Conservation (phyloP, 345 rosid species). For the Moricandia moricandioides region DNA sequence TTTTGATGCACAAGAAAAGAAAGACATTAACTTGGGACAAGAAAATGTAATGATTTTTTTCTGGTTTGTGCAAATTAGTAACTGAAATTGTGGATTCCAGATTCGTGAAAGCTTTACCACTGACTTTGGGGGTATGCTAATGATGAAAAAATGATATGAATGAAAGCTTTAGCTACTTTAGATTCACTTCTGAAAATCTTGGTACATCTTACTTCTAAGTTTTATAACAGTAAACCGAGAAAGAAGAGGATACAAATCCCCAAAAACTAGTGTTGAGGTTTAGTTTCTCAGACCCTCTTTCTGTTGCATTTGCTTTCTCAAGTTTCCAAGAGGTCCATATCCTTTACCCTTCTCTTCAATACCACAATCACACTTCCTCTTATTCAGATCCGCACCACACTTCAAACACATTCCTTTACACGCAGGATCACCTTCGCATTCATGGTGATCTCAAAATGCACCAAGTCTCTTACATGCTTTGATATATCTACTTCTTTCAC, state of each 20-base stretch:
- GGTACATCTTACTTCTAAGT: slow-evolving; percentile 9
- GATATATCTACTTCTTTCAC: too few species aligned
- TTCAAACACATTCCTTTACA: slow-evolving; percentile 78
- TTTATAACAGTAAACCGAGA: not conserved
- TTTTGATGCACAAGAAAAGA: not conserved
- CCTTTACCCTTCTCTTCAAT: slow-evolving; percentile 45
- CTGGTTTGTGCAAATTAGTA: not conserved
- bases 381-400: slow-evolving; percentile 76
- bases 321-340: slow-evolving; percentile 62
- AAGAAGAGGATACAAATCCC: not conserved
- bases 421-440: slow-evolving; percentile 56
- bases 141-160: too few species aligned
- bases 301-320: slow-evolving; percentile 58
- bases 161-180: not conserved
- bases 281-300: slow-evolving; percentile 31
- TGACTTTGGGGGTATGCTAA: too few species aligned
- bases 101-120: too few species aligned
- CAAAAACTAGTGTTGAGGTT: not conserved
- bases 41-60: not conserved
- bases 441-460: slow-evolving; percentile 74
- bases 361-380: slow-evolving; percentile 55
- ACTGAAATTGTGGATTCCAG: too few species aligned
- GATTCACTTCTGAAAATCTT: not conserved
- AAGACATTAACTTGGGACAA: too few species aligned
- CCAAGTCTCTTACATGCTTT: slow-evolving; percentile 8